Evolutionary conservation across 441 rosid genomes (phyloP), one percentile per base, ranked within the genome.

Genomic region (Euphorbia celastroides): DNA sequence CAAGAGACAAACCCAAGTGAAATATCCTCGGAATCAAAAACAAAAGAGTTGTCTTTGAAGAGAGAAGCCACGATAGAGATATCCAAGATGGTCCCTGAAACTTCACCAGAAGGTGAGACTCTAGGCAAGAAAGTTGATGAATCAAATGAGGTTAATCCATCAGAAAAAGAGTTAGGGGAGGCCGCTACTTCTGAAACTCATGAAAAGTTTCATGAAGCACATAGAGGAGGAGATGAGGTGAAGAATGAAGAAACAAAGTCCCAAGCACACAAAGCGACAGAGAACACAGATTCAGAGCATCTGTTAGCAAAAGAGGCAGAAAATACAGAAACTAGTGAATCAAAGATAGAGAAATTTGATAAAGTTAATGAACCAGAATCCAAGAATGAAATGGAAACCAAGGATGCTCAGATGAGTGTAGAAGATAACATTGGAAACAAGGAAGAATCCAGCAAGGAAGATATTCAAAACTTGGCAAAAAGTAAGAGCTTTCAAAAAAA

Each of bases 181-280:
- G 60, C 57, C 70, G 50, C 69, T 27, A 57, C 71, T 11, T 27
- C 41, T 42, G 65, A 77, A 78, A 34, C 73, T 30, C 65, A 70
- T 69, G 77, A 77, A 44, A 68, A 42, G 51, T 50, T 50, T 66
- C 50, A 74, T 65, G 77, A 78, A 73, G 75, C 34, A 60, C 42
- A 57, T 16, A 67, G 25, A 62, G 60, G 63, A 19, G 62, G 65
- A 26, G 67, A 66, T 20, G 66, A 60, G 72, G 76, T 69, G 59
- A 59, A 72, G 66, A 25, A 64, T 31, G 54, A 51, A 44, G 73
- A 62, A 68, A 69, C 71, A 65, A 42, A 63, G 30, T 61, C 72
- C 64, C 69, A 68, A 50, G 70, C 66, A 51, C 28, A 57, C 56
- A 70, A 67, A 54, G 70, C 59, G 59, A 50, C 46, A 62, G 50